Conservation (phyloP, 1,284 basidiomycete genomes). For the Ceratobasidium sp. region DNA sequence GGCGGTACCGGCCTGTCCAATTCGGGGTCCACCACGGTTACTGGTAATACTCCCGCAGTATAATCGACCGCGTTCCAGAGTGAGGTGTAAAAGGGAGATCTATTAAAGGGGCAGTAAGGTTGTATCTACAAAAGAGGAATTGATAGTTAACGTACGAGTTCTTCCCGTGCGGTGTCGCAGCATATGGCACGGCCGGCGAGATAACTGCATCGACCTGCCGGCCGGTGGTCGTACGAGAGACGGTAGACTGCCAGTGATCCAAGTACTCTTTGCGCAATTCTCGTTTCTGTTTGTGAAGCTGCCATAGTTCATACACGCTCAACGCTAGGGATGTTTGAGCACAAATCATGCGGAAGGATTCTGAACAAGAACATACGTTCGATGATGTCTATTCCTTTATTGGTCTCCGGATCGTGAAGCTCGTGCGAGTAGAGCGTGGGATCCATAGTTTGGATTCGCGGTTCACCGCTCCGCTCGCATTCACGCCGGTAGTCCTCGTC, state of each 20-base stretch:
- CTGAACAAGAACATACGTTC: slow-evolving; percentile 42
- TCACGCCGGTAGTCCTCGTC: slow-evolving; percentile 45
- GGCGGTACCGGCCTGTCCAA: slow-evolving; percentile 60
- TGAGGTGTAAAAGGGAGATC: slow-evolving; percentile 66
- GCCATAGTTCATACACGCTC: slow-evolving; percentile 67
- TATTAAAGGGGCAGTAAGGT: slow-evolving; percentile 50
- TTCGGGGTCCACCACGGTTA: slow-evolving; percentile 65
- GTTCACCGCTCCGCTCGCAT: slow-evolving; percentile 60
- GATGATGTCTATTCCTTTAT: slow-evolving; percentile 34
- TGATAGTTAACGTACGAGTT: slow-evolving; percentile 43
- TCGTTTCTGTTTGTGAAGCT: slow-evolving; percentile 60
- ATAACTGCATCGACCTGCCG: slow-evolving; percentile 74
- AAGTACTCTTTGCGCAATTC: slow-evolving; percentile 63
- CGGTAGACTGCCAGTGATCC: slow-evolving; percentile 67
- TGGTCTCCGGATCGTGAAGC: slow-evolving; percentile 12
- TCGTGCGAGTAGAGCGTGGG: slow-evolving; percentile 49
- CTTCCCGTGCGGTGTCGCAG: slow-evolving; percentile 63
- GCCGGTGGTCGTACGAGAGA: slow-evolving; percentile 63
- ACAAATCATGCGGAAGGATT: slow-evolving; percentile 10
- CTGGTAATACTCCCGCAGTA: slow-evolving; percentile 73
- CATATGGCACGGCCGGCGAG: slow-evolving; percentile 59
- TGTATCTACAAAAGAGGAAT: slow-evolving; percentile 5
- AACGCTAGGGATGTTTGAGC: slow-evolving; percentile 19
- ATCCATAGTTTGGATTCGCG: slow-evolving; percentile 63
- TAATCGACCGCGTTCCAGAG: slow-evolving; percentile 78